Conservation (phyloP, 352 stramenopile species). For the Globisporangium spiculum region DNA sequence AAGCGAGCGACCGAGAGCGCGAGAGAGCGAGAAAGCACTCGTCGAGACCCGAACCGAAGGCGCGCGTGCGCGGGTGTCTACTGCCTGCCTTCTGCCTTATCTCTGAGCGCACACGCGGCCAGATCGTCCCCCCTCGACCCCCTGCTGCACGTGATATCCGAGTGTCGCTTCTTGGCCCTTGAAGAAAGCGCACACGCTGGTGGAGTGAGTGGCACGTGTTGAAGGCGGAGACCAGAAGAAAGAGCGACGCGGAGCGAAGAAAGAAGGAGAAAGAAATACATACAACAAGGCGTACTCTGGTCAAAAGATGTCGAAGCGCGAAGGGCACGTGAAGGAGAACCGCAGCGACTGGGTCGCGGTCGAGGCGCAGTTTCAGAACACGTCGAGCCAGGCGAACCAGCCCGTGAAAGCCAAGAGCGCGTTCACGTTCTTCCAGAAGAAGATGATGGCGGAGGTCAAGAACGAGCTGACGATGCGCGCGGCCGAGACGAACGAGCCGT, state of each 20-base stretch:
- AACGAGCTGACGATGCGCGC: constrained; percentile 40
- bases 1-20: background rate
- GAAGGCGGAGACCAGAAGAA: background rate
- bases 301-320: constrained; percentile 22
- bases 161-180: background rate
- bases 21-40: background rate
- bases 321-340: constrained; percentile 50
- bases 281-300: background rate
- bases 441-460: constrained; percentile 62
- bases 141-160: background rate
- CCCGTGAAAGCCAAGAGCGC: constrained; percentile 66
- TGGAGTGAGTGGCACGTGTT: background rate
- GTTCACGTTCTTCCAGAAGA: constrained; percentile 81
- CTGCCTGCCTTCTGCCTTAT: background rate
- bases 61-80: background rate
- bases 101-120: background rate
- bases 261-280: background rate
- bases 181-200: background rate
- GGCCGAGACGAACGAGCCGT: constrained; percentile 40
- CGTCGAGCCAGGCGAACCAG: constrained; percentile 30
- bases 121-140: background rate
- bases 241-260: background rate
- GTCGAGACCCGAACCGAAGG: background rate
- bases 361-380: constrained; percentile 70
- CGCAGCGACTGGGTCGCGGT: constrained; percentile 77